Base-by-base conservation (phyloP, 73 alveolate species). In the Urostyla sp. region DNA sequence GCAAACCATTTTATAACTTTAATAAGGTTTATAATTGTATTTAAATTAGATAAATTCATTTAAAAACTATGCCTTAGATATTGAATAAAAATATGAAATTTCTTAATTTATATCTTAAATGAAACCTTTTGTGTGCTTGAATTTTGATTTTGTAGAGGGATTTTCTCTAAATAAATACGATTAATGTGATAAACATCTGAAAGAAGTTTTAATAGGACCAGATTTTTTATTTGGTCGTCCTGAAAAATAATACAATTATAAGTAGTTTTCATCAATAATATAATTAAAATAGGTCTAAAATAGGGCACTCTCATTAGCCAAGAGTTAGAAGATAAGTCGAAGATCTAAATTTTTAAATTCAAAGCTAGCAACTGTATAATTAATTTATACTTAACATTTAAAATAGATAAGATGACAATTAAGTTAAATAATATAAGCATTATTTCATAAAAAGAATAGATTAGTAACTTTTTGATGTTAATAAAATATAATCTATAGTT, bases 71-170 rank as follows among this genome's bases (percentile, higher is more conserved):
- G 8, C 54, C 44, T 4, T 5, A 7, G 49, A 49, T 46, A 38
- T 69, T 45, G 32, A 69, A 37, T 54, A 69, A 3, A 7, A 67
- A 13, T 35, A 37, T 40, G 8, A 36, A 8, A 16, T 69, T 10
- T 24, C 83, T 46, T 27, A 69, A 16, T 69, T 69, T 28, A 69
- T 69, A 3, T 20, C 53, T 21, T 31, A 18, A 7, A 55, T 69
- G 4, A 69, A 69, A 69, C 83, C 83, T 23, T 69, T 69, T 27
- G 83, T 69, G 67, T 69, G 83, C 69, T 31, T 69, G 4, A 69
- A 69, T 31, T 69, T 48, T 69, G 83, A 69, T 28, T 59, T 60
- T 16, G 7, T 34, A 5, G 44, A 69, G 1, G 83, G 83, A 7
- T 69, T 69, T 30, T 46, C 24, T 30, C 31, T 69, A 18, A 69